These are phyloP conservation scores for Choanephora cucurbitarum DNA, from an alignment of 371 early-diverging fungal genomes.

Conservation along the genomic window DNA sequence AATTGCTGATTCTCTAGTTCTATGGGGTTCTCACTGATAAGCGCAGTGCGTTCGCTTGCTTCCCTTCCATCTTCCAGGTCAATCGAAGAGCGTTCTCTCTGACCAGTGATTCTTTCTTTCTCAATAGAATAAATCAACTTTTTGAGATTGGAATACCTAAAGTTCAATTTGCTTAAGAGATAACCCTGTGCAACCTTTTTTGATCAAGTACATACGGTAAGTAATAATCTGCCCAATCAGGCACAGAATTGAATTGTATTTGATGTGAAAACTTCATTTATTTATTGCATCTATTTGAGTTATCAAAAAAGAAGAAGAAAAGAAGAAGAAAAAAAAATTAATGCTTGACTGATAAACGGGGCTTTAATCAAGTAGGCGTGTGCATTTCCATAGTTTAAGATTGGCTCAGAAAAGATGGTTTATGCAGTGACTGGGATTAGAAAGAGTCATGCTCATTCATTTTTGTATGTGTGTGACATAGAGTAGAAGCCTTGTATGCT, in stretches of 20 bases:
- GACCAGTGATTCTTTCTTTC: conserved; percentile 68
- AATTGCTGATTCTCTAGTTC: conserved; percentile 60
- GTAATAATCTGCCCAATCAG: conserved; percentile 89
- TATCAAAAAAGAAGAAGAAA: conserved; percentile 3
- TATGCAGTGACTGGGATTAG: neutral
- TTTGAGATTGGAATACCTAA: conserved; percentile 86
- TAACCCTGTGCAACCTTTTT: conserved; percentile 4
- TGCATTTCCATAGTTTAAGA: neutral
- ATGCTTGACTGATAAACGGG: neutral
- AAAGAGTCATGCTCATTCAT: too few relatives aligned
- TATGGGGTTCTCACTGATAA: conserved; percentile 35
- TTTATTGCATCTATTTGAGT: neutral
- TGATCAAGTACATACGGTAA: conserved; percentile 55
- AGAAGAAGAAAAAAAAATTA: conserved; percentile 1
- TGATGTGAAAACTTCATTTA: conserved; percentile 67
- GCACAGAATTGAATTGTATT: conserved; percentile 86
- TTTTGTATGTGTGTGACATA: too few relatives aligned
- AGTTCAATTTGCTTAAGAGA: conserved; percentile 1
- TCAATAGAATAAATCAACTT: conserved; percentile 89
- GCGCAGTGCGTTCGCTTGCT: conserved; percentile 47
- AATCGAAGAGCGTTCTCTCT: conserved; percentile 22
- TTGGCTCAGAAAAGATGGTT: neutral
- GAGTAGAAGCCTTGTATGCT: too few relatives aligned
- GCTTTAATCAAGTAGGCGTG: neutral
- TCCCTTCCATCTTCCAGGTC: conserved; percentile 30